Percentiles rank a stretch among this genome's conserved stretches.
Evolutionary conservation across 192 early-diverging fungal species (phyloP).

Genomic region (Umbelopsis sp.): DNA sequence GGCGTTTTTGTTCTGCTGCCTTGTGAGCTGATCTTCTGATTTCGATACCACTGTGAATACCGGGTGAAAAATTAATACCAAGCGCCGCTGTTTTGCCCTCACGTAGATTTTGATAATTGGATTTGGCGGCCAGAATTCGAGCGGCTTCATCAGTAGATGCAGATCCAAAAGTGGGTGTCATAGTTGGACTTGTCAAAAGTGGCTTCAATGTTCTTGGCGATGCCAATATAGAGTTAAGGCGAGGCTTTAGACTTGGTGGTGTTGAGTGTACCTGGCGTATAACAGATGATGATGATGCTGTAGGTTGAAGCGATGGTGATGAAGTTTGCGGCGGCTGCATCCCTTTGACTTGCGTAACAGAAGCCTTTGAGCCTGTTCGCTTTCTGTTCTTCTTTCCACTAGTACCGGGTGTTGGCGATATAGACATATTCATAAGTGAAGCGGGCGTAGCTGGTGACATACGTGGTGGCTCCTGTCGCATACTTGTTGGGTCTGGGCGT

Average conservation of each 20-base stretch:
- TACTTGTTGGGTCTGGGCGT: background rate
- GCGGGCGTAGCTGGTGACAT: slow-evolving; percentile 58
- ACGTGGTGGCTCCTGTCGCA: background rate
- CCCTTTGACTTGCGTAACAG: background rate
- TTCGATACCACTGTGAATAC: slow-evolving; percentile 80
- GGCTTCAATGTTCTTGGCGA: slow-evolving; percentile 36
- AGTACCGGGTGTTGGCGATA: slow-evolving; percentile 20
- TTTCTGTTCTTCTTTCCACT: slow-evolving; percentile 10
- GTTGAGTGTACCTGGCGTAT: background rate
- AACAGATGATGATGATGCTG: background rate
- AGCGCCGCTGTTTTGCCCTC: slow-evolving; percentile 84
- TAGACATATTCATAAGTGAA: slow-evolving; percentile 58
- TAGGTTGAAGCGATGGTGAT: slow-evolving; percentile 17
- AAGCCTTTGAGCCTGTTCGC: background rate
- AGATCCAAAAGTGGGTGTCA: slow-evolving; percentile 42
- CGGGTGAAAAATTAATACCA: slow-evolving; percentile 72
- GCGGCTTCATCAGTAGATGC: slow-evolving; percentile 27
- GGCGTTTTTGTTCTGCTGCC: slow-evolving; percentile 93
- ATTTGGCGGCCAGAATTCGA: slow-evolving; percentile 51
- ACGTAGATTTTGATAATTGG: slow-evolving; percentile 85
- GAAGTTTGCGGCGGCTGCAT: slow-evolving; percentile 1
- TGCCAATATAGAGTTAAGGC: background rate
- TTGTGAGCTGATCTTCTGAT: slow-evolving; percentile 88
- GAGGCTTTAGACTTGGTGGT: slow-evolving; percentile 4
- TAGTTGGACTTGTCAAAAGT: slow-evolving; percentile 45